Evolutionary conservation across 805 yeast genomes (phyloP), one percentile per base, ranked within the genome.

Genomic region (Nakazawaea ishiwadae): DNA sequence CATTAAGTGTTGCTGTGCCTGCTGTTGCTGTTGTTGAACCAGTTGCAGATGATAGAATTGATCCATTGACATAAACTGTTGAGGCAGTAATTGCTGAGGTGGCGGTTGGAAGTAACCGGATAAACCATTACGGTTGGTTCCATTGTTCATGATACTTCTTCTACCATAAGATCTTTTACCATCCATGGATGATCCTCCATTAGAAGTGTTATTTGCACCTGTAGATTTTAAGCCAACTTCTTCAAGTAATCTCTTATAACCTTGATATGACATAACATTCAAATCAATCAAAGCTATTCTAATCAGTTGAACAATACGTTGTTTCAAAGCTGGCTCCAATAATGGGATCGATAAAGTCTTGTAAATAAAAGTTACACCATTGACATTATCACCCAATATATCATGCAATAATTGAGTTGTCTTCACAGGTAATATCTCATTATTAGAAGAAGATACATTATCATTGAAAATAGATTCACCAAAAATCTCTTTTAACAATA

Each of bases 231-330:
- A 65, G 3, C 97, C 97, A 47, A 89, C 91, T 60, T 91, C 98
- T 51, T 91, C 98, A 73, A 90, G 75, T 44, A 93, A 68, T 49
- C 95, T 79, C 55, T 86, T 85, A 61, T 87, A 86, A 27, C 84
- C 85, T 56, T 85, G 95, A 39, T 63, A 67, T 21, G 73, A 65
- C 34, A 67, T 52, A 29, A 82, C 69, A 44, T 76, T 77, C 52
- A 75, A 60, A 36, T 82, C 84, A 31, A 79, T 62, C 44, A 90
- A 64, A 5, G 81, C 75, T 35, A 72, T 65, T 46, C 87, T 75
- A 15, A 85, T 79, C 58, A 81, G 84, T 38, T 68, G 65, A 17
- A 77, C 60, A 4, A 87, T 72, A 44, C 73, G 75, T 45, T 71
- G 75, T 44, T 81, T 81, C 44, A 74, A 62, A 32, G 71, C 75